phyloP scores from a whole-genome alignment of 352 stramenopile species.

The Phytopythium mirpurense region DNA sequence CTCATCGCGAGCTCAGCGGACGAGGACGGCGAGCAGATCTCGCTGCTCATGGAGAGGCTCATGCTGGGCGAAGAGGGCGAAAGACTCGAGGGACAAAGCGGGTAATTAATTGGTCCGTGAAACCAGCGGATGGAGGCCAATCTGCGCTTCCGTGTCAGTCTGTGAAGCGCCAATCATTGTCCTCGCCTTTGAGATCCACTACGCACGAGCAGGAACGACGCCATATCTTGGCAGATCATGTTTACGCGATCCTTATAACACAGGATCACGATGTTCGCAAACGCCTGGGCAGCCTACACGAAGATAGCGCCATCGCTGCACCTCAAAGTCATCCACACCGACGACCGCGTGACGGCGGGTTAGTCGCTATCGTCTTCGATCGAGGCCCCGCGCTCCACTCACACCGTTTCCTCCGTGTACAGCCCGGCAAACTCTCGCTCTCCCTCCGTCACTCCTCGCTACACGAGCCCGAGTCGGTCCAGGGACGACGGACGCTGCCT shows the following conservation, averaged over 20 bases:
- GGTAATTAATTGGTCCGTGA: background rate
- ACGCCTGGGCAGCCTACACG: background rate
- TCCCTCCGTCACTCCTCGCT: constrained; percentile 29
- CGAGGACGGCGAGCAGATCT: constrained; percentile 17
- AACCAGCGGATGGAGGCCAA: too few species aligned
- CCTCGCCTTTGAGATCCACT: background rate
- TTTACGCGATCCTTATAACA: constrained; percentile 29
- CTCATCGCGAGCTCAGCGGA: constrained; percentile 19
- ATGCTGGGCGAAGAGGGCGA: constrained; percentile 11
- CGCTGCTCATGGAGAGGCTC: constrained; percentile 19
- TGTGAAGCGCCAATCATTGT: background rate
- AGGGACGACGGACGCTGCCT: background rate
- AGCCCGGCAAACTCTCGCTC: constrained; percentile 20
- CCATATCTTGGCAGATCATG: constrained; percentile 30
- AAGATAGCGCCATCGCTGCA: constrained; percentile 9
- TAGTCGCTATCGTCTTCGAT: constrained; percentile 2
- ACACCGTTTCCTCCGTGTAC: constrained; percentile 59
- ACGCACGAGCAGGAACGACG: constrained; percentile 15
- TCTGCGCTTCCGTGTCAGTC: too few species aligned
- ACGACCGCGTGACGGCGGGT: constrained; percentile 30
- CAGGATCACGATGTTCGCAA: constrained; percentile 21
- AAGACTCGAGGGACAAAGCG: background rate
- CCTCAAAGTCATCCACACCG: constrained; percentile 29
- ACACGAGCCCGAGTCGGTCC: constrained; percentile 41
- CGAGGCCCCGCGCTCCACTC: constrained; percentile 26